A percentile compares a stretch with the other conserved stretches of the same genome.
These are phyloP conservation scores for Leishmania guyanensis DNA, from an alignment of 208 protist genomes.

Conservation along the genomic window DNA sequence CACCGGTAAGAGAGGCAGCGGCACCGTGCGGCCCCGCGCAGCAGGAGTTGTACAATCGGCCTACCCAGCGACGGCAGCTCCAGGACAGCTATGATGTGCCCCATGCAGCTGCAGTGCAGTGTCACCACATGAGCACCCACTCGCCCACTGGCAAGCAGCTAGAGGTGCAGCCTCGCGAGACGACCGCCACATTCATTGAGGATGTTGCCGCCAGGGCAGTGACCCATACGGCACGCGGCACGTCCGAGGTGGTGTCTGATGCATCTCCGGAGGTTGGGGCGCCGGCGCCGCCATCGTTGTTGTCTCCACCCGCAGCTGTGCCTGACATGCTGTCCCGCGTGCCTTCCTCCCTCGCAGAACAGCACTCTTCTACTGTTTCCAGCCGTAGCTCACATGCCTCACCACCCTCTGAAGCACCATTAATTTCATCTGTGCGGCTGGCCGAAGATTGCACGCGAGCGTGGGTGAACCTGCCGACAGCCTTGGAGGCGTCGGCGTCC, in stretches of 20 bases:
- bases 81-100: not conserved
- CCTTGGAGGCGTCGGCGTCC: not conserved
- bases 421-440: conserved; percentile 5
- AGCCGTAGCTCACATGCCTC: not conserved
- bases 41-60: not conserved
- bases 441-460: conserved; percentile 13
- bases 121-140: not conserved
- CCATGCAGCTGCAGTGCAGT: not conserved
- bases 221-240: not conserved
- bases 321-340: not conserved
- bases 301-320: not conserved
- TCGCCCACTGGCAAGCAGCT: not conserved
- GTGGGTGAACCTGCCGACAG: conserved; percentile 9
- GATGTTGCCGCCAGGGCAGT: not conserved
- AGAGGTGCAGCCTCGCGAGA: conserved; percentile 6
- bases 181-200: not conserved
- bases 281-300: not conserved
- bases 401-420: not conserved
- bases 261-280: not conserved
- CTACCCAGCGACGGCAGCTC: not conserved
- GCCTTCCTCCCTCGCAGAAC: not conserved
- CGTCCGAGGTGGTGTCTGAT: not conserved
- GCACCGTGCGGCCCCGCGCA: not conserved
- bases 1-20: not conserved
- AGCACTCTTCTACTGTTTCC: not conserved